Evolutionary conservation across 768 basidiomycete species (phyloP).

Genomic region (Pleurotus citrinopileatus): DNA sequence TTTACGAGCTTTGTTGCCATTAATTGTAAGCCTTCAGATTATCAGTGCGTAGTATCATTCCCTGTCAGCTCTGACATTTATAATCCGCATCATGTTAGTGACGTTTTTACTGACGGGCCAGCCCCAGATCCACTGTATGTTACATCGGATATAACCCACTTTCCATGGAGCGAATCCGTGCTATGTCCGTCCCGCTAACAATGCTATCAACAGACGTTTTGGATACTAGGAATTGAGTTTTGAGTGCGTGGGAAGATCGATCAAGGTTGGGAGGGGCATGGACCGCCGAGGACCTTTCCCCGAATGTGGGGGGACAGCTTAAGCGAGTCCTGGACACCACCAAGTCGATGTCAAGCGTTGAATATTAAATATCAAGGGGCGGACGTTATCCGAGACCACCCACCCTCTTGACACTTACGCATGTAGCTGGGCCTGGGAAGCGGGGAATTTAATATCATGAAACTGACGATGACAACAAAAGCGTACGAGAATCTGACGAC

Average conservation of each 20-base stretch:
- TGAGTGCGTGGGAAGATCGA: slow-evolving; percentile 7
- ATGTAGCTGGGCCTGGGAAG: background rate
- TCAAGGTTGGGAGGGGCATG: background rate
- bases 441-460: background rate
- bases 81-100: background rate
- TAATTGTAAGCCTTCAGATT: too few species aligned
- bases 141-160: too few species aligned
- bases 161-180: too few species aligned
- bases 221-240: slow-evolving; percentile 7
- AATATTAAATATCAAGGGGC: too few species aligned
- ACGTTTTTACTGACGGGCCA: background rate
- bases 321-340: background rate
- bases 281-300: background rate
- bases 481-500: too few species aligned
- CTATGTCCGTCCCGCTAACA: background rate
- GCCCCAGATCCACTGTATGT: background rate
- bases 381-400: too few species aligned
- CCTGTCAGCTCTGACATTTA: too few species aligned
- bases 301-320: background rate
- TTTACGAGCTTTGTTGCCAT: too few species aligned
- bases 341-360: too few species aligned
- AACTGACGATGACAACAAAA: background rate
- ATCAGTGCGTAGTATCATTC: too few species aligned
- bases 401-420: background rate
- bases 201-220: background rate